phyloP scores from a whole-genome alignment of 106 monocot species.

The Dioscorea zingiberensis region DNA sequence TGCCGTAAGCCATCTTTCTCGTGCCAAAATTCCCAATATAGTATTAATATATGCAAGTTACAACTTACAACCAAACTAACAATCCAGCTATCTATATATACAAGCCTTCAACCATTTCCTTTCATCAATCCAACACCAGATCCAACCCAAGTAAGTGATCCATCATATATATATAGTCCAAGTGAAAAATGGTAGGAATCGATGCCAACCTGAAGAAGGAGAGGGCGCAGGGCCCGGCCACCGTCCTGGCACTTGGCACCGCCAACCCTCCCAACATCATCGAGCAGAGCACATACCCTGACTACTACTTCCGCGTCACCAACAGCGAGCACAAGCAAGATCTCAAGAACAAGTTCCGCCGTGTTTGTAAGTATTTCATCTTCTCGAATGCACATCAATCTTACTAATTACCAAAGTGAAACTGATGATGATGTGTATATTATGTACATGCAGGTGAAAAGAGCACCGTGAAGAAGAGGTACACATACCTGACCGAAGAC shows the following conservation, averaged over 20 bases:
- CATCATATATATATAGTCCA: too few species aligned
- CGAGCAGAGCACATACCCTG: slow-evolving; percentile 14
- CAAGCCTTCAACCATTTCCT: too few species aligned
- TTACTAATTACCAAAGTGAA: background rate
- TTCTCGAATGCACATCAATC: background rate
- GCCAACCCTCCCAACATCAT: slow-evolving; percentile 15
- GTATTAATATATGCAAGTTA: too few species aligned
- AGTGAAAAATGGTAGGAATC: too few species aligned
- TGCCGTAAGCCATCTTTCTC: too few species aligned
- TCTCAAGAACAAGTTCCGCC: slow-evolving; percentile 19
- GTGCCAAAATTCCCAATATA: too few species aligned
- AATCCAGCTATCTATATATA: too few species aligned
- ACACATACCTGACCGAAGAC: slow-evolving; percentile 29
- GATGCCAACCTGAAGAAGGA: background rate
- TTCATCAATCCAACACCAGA: too few species aligned
- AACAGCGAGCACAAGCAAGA: slow-evolving; percentile 14
- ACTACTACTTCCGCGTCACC: slow-evolving; percentile 24
- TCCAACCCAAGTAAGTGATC: too few species aligned
- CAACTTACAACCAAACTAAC: too few species aligned
- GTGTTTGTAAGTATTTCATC: slow-evolving; percentile 15
- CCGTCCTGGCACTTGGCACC: slow-evolving; percentile 19
- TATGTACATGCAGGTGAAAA: slow-evolving; percentile 24
- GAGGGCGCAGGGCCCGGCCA: slow-evolving; percentile 21
- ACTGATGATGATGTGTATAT: background rate
- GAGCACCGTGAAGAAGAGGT: slow-evolving; percentile 18